Conservation (phyloP, 495 filamentous ascomycete species). For the Aspergillus ellipticus region DNA sequence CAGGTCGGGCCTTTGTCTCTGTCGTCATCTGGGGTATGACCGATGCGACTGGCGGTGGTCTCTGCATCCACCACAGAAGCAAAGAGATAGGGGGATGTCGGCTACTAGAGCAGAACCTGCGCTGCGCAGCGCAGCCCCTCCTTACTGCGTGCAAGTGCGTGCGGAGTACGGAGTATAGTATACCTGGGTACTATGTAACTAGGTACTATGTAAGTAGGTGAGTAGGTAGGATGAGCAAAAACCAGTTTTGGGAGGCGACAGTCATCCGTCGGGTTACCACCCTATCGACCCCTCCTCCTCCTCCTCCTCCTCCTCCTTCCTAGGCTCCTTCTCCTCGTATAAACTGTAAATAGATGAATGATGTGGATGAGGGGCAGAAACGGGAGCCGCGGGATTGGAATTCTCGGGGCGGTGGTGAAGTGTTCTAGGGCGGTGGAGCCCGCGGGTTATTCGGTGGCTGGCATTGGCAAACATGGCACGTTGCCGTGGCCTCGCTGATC, state of each 20-base stretch:
- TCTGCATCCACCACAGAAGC: too few species aligned
- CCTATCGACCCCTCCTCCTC: neutral
- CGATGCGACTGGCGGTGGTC: neutral
- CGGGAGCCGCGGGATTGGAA: slow-evolving; percentile 8
- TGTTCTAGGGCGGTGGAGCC: slow-evolving; percentile 10
- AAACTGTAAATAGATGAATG: neutral
- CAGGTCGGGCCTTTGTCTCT: neutral
- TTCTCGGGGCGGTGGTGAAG: neutral
- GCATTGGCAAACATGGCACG: slow-evolving; percentile 17
- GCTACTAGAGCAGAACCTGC: neutral
- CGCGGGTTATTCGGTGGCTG: slow-evolving; percentile 16
- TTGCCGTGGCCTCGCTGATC: slow-evolving; percentile 10
- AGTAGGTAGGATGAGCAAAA: neutral
- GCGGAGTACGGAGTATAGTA: neutral
- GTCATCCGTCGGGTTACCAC: neutral
- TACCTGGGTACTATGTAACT: too few species aligned
- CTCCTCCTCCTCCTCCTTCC: neutral
- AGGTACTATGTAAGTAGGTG: too few species aligned
- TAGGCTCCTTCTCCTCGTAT: neutral
- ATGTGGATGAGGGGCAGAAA: slow-evolving; percentile 3
- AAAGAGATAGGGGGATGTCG: neutral
- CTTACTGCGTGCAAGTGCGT: neutral
- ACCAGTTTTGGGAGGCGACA: neutral
- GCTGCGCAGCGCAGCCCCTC: neutral
- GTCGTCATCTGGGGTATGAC: neutral